Percentiles rank a stretch among this genome's conserved stretches.
Evolutionary conservation across 352 stramenopile genomes (phyloP).

Genomic region (Halophytophthora polymorphica): DNA sequence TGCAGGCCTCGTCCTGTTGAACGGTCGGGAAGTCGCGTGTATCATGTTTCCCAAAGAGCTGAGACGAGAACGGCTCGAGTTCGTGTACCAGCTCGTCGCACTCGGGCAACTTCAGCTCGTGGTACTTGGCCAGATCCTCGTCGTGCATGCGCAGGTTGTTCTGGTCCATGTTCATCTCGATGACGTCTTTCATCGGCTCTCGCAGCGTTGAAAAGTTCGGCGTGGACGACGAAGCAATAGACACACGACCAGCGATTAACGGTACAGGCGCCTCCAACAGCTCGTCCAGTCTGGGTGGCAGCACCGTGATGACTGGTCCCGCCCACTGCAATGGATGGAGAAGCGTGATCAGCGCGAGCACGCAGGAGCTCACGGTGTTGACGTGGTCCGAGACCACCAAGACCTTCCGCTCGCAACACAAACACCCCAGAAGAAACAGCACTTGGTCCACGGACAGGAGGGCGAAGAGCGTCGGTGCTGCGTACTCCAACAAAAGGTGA

Average conservation of each 20-base stretch:
- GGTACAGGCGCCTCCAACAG: slow-evolving; percentile 74
- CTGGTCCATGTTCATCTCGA: slow-evolving; percentile 83
- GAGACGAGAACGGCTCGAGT: slow-evolving; percentile 45
- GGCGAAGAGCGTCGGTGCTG: slow-evolving; percentile 63
- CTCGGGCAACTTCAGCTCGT: slow-evolving; percentile 73
- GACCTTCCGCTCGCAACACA: slow-evolving; percentile 78
- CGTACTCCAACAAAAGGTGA: slow-evolving; percentile 69
- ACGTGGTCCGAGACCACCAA: slow-evolving; percentile 75
- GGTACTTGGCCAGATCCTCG: slow-evolving; percentile 66
- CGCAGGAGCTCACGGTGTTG: slow-evolving; percentile 71
- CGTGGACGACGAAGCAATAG: slow-evolving; percentile 39
- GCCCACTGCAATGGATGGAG: slow-evolving; percentile 72
- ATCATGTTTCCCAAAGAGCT: slow-evolving; percentile 56
- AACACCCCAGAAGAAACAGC: slow-evolving; percentile 66
- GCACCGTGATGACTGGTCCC: slow-evolving; percentile 67
- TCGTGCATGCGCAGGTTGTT: slow-evolving; percentile 77
- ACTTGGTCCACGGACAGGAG: slow-evolving; percentile 77
- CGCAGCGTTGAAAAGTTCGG: slow-evolving; percentile 56
- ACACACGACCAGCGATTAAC: slow-evolving; percentile 74
- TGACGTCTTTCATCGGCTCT: slow-evolving; percentile 60
- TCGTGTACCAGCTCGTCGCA: slow-evolving; percentile 73
- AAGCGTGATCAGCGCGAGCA: slow-evolving; percentile 69
- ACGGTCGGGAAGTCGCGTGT: slow-evolving; percentile 61
- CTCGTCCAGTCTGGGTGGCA: slow-evolving; percentile 66
- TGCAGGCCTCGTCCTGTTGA: slow-evolving; percentile 67